A percentile compares a stretch with the other conserved stretches of the same genome.
These are phyloP conservation scores for Incumbomyces delicatus DNA, from an alignment of 2,329 filamentous ascomycete species.

Conservation along the genomic window DNA sequence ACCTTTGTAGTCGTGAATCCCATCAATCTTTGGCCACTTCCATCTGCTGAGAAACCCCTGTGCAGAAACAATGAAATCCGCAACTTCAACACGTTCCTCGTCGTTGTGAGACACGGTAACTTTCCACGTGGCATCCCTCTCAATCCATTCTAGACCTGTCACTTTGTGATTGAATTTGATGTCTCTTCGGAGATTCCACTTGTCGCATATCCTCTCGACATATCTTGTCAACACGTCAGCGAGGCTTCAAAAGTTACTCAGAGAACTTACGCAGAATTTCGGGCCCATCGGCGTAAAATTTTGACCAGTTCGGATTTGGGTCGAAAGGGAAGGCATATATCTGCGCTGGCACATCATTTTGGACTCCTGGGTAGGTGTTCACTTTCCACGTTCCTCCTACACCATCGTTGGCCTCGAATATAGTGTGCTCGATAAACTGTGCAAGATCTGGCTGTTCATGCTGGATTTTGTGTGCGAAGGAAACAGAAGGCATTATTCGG, in stretches of 20 bases:
- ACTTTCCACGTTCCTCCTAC: conserved; percentile 36
- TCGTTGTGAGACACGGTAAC: conserved; percentile 25
- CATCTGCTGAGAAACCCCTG: conserved; percentile 21
- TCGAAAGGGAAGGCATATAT: conserved; percentile 26
- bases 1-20: conserved; percentile 22
- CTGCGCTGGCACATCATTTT: conserved; percentile 59
- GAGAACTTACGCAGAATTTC: conserved; percentile 26
- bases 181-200: conserved; percentile 31
- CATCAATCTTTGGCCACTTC: conserved; percentile 25
- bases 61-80: conserved; percentile 30
- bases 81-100: conserved; percentile 20
- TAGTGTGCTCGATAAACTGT: conserved; percentile 29
- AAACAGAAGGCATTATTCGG: conserved; percentile 10
- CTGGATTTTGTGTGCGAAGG: conserved; percentile 32
- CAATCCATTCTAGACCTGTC: conserved; percentile 30
- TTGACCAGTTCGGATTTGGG: conserved; percentile 34
- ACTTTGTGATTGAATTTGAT: conserved; percentile 31
- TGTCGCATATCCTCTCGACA: conserved; percentile 29
- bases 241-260: too few relatives aligned
- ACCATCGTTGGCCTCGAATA: conserved; percentile 34
- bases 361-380: conserved; percentile 32
- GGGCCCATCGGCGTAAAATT: conserved; percentile 31
- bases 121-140: conserved; percentile 28
- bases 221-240: conserved; percentile 23
- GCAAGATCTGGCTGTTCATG: conserved; percentile 27